These are phyloP conservation scores for Eimeria praecox DNA, from an alignment of 169 alveolate genomes.

Conservation along the genomic window DNA sequence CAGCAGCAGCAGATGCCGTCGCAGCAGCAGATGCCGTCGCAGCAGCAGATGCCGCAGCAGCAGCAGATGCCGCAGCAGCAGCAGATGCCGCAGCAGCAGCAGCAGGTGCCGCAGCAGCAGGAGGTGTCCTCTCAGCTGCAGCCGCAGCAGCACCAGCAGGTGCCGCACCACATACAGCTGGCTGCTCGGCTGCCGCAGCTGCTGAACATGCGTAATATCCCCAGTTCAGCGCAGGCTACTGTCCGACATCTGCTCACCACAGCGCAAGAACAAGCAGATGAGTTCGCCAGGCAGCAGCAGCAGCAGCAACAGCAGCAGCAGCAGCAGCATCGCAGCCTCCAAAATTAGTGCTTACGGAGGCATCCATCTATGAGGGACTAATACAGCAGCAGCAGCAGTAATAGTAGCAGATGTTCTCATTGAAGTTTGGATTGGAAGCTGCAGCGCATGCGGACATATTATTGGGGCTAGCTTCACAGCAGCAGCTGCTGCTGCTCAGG, in stretches of 20 bases:
- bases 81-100: conserved; percentile 1
- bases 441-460: not conserved
- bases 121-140: too few relatives aligned
- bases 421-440: not conserved
- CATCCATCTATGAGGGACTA: not conserved
- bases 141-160: conserved; percentile 59
- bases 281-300: conserved; percentile 56
- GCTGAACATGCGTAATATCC: conserved; percentile 5
- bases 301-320: conserved; percentile 68
- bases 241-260: conserved; percentile 39
- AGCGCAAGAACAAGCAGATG: conserved; percentile 58
- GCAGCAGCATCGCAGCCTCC: conserved; percentile 58
- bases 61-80: conserved; percentile 4
- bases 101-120: not conserved
- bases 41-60: conserved; percentile 15
- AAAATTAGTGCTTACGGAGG: conserved; percentile 32
- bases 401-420: not conserved
- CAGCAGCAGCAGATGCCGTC: conserved; percentile 47
- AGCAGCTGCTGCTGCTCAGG: not conserved
- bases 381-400: not conserved
- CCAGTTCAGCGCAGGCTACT: conserved; percentile 49
- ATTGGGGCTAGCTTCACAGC: not conserved
- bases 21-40: conserved; percentile 27
- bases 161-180: conserved; percentile 48
- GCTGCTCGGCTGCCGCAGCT: conserved; percentile 62